A percentile compares a stretch with the other conserved stretches of the same genome.
These are phyloP conservation scores for Oryza meyeriana DNA, from an alignment of 176 grass and related monocot genomes.

Conservation along the genomic window DNA sequence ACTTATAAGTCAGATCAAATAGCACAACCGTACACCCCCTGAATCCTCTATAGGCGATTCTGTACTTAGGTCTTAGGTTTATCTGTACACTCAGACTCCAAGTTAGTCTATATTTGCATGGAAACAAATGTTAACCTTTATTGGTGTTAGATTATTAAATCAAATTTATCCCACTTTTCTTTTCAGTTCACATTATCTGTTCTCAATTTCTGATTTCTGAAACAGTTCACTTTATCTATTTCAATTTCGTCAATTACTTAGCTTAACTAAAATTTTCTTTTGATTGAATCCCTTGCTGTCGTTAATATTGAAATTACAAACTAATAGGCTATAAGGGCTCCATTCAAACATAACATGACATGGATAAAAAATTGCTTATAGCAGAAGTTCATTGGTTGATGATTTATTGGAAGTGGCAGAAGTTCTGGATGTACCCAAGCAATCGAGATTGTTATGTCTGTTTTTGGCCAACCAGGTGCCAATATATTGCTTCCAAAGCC, in stretches of 20 bases:
- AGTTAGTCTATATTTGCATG: no score
- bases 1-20: no score
- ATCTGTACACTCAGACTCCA: neutral
- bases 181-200: no score
- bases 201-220: no score
- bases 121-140: no score
- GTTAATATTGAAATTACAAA: neutral
- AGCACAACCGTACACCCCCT: no score
- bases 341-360: neutral
- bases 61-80: neutral
- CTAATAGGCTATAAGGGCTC: neutral
- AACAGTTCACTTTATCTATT: neutral
- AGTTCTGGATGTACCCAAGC: slow-evolving; percentile 48
- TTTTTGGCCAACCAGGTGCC: slow-evolving; percentile 39
- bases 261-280: neutral
- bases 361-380: no score
- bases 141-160: no score
- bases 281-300: neutral
- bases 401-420: neutral
- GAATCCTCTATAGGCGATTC: neutral
- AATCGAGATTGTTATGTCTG: slow-evolving; percentile 50
- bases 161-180: no score
- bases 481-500: slow-evolving; percentile 73
- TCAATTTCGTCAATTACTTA: neutral
- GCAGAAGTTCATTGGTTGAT: neutral